These are phyloP conservation scores for Blumeria graminis DNA, from an alignment of 2,329 filamentous ascomycete species.

Conservation along the genomic window DNA sequence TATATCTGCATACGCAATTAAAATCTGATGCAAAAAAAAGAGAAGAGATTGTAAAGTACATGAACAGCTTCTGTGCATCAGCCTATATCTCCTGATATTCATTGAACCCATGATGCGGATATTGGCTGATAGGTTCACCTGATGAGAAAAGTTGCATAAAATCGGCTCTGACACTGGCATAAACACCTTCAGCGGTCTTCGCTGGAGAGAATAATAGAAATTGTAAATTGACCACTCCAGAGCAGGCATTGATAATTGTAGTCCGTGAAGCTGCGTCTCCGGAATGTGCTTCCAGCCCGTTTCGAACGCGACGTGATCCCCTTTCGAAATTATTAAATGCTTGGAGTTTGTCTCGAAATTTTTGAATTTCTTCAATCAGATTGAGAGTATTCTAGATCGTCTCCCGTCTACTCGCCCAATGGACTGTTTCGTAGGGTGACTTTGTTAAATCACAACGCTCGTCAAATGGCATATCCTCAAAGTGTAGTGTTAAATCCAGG, in stretches of 20 bases:
- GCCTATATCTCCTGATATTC: not conserved
- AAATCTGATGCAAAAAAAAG: too few species aligned
- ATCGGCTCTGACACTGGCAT: not conserved
- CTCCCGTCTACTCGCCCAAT: not conserved
- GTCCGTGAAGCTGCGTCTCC: not conserved
- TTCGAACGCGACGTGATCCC: not conserved
- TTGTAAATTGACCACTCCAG: not conserved
- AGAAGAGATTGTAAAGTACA: too few species aligned
- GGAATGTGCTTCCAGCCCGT: not conserved
- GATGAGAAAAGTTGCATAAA: not conserved
- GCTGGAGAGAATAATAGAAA: not conserved
- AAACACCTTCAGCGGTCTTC: not conserved
- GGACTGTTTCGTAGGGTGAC: not conserved
- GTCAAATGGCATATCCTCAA: not conserved
- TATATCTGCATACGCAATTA: too few species aligned
- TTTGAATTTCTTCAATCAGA: not conserved
- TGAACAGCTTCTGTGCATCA: too few species aligned
- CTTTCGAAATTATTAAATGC: not conserved
- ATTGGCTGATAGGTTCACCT: not conserved
- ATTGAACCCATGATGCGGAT: not conserved
- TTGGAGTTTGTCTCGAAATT: not conserved
- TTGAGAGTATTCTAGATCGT: not conserved
- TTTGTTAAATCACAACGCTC: not conserved
- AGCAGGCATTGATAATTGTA: not conserved
- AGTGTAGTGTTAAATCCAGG: not conserved